Evolutionary conservation across 345 rosid genomes (phyloP).

Genomic region (Eucalyptus cloeziana): DNA sequence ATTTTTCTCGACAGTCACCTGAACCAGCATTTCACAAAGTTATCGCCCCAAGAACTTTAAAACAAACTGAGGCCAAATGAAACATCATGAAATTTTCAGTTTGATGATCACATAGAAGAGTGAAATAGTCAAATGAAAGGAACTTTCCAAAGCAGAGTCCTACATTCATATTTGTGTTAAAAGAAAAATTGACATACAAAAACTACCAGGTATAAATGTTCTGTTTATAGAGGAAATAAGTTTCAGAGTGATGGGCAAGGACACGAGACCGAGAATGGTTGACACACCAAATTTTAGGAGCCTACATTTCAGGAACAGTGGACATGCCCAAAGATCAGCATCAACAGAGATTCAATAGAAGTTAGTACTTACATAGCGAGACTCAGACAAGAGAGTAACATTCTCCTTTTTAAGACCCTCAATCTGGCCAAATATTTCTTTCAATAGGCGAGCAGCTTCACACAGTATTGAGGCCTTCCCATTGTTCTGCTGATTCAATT

Average conservation of each 20-base stretch:
- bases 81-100: background rate
- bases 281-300: background rate
- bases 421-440: slow-evolving; percentile 60
- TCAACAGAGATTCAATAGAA: background rate
- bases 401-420: slow-evolving; percentile 70
- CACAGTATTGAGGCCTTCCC: slow-evolving; percentile 72
- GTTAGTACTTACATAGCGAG: slow-evolving; percentile 50
- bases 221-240: background rate
- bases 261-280: background rate
- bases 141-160: background rate
- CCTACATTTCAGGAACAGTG: background rate
- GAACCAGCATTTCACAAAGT: background rate
- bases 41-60: background rate
- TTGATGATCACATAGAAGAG: background rate
- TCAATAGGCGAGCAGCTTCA: slow-evolving; percentile 70
- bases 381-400: slow-evolving; percentile 53
- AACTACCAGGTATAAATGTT: background rate
- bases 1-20: slow-evolving; percentile 73
- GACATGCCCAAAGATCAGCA: background rate
- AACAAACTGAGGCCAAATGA: background rate
- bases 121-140: background rate
- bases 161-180: background rate
- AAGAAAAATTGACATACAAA: background rate
- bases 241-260: background rate
- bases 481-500: slow-evolving; percentile 45